Base-by-base conservation (phyloP, 371 early-diverging fungal species). In the Mortierella sp. region DNA sequence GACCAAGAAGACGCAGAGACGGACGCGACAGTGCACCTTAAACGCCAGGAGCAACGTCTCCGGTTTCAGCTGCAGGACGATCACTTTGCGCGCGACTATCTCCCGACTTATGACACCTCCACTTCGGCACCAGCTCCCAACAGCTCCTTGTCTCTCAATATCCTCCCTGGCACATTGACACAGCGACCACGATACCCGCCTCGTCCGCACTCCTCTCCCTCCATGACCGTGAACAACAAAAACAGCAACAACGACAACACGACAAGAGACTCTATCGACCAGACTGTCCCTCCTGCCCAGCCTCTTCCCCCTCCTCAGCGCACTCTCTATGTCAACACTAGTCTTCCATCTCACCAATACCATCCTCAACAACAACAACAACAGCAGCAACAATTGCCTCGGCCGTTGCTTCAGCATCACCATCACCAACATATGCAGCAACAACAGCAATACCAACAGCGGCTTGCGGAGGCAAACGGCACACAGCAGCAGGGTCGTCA, bases 281-380 rank as follows among this genome's bases (percentile, higher is more conserved):
- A 35, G 43, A 24, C 68, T 24, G 21, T 35, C 11, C 55, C 74
- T 49, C 73, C 73, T 16, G 41, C 73, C 6, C 68, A 46, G 2
- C 70, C 68, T 43, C 58, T 38, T 18, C 21, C 51, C n/a, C 76
- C 54, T 29, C 65, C 41, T n/a, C 55, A 54, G 16, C 51, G 46
- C 32, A 16, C 27, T 51, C 72, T 72, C 54, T n/a, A 38, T 21
- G 35, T 41, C 72, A 24, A 51, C 41, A 49, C 54, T 21, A 49
- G 21, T 54, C 32, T 54, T 8, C 54, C 54, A 14, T 14, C 49
- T n/a, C 56, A 74, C 3, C 51, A 68, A 18, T 75, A 80, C 21
- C 56, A 55, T n/a, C 24, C 41, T 56, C 74, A 70, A 73, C 72
- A 65, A 14, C 79, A 70, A 4, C 75, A 75, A 21, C 74, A 56